These are phyloP conservation scores for Prunus yedoensis DNA, from an alignment of 331 rosid species.

Conservation along the genomic window DNA sequence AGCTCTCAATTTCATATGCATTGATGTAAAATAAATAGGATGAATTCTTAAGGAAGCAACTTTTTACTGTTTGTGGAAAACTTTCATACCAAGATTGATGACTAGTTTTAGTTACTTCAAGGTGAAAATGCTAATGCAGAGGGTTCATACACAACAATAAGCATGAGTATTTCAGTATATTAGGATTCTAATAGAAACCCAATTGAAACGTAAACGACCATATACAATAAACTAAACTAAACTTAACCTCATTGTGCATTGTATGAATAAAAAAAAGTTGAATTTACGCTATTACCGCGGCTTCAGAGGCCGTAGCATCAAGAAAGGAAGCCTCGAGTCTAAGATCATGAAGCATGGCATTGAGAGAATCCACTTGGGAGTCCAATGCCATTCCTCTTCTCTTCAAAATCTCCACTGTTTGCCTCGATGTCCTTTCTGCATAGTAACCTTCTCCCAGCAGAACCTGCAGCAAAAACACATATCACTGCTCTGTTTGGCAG, in stretches of 20 bases:
- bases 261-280: neutral
- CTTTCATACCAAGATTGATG: neutral
- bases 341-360: conserved; percentile 63
- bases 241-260: neutral
- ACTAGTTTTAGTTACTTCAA: neutral
- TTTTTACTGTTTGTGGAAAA: neutral
- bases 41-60: neutral
- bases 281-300: conserved; percentile 38
- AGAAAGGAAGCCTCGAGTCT: conserved; percentile 65
- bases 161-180: neutral
- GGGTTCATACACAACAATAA: neutral
- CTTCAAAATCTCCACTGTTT: conserved; percentile 69
- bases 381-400: conserved; percentile 71
- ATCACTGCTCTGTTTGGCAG: neutral
- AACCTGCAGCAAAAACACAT: conserved; percentile 47
- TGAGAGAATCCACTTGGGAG: conserved; percentile 63
- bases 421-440: conserved; percentile 76
- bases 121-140: neutral
- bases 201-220: neutral
- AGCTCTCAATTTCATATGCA: conserved; percentile 1
- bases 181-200: neutral
- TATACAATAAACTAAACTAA: neutral
- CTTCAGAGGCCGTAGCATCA: conserved; percentile 56
- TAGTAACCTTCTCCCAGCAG: conserved; percentile 87
- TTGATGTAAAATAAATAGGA: neutral